A percentile compares a stretch with the other conserved stretches of the same genome.
These are phyloP conservation scores for Eucalyptus curtisii DNA, from an alignment of 345 rosid genomes.

Conservation along the genomic window DNA sequence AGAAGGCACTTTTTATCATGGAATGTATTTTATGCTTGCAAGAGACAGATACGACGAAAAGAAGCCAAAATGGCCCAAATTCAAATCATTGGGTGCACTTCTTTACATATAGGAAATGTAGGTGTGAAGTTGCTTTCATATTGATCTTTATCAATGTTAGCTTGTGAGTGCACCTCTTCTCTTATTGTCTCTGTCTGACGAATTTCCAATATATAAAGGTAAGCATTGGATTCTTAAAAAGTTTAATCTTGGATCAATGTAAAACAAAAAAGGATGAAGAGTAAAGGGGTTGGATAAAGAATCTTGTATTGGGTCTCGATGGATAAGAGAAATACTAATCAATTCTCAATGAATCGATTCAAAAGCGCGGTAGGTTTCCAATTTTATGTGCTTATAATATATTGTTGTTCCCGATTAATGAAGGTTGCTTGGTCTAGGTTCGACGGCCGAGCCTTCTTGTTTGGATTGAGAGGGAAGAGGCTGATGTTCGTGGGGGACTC, in stretches of 20 bases:
- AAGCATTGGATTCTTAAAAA: rapidly evolving
- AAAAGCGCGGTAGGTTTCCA: rapidly evolving
- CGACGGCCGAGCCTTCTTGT: conserved; percentile 14
- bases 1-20: neutral
- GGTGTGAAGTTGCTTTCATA: neutral
- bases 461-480: conserved; percentile 20
- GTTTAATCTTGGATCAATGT: neutral
- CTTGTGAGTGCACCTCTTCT: neutral
- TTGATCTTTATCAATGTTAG: neutral
- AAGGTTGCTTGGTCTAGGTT: conserved; percentile 6
- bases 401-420: neutral
- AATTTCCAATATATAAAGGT: neutral
- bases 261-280: neutral
- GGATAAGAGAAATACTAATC: neutral
- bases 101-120: too few species aligned
- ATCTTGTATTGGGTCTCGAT: neutral
- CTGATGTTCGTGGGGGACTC: conserved; percentile 48
- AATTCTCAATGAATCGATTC: neutral
- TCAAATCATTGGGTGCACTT: neutral
- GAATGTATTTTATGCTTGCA: neutral
- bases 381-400: neutral
- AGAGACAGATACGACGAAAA: neutral
- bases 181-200: neutral
- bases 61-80: neutral
- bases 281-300: neutral